A percentile compares a stretch with the other conserved stretches of the same genome.
phyloP scores from a whole-genome alignment of 176 grass and related monocot genomes.

The Elaeis guineensis region DNA sequence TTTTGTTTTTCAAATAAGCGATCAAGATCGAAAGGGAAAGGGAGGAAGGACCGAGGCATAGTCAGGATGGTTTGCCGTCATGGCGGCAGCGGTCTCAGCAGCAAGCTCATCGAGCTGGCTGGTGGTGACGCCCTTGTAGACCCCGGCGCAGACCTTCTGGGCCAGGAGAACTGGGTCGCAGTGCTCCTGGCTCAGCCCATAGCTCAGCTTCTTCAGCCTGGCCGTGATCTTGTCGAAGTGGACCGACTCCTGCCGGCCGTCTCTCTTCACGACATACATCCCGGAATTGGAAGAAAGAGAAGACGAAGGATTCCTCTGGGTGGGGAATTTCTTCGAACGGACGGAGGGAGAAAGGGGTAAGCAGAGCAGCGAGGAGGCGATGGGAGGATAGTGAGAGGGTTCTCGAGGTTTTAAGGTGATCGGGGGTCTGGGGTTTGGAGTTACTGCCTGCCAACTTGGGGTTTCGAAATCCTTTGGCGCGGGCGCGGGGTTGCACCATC shows the following conservation, averaged over 20 bases:
- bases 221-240: constrained; percentile 99
- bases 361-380: background rate
- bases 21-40: background rate
- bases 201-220: constrained; percentile 91
- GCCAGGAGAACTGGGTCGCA: constrained; percentile 84
- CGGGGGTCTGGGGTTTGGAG: background rate
- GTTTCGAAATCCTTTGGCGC: too few relatives aligned
- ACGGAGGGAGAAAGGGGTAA: background rate
- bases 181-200: constrained; percentile 95
- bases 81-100: constrained; percentile 74
- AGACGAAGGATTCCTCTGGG: background rate
- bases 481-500: too few relatives aligned
- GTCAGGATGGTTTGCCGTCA: constrained; percentile 87
- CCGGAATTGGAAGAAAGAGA: background rate
- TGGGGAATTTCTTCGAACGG: constrained; percentile 47
- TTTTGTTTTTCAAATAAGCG: background rate
- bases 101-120: constrained; percentile 96
- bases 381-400: background rate
- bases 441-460: too few relatives aligned
- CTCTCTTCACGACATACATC: constrained; percentile 98
- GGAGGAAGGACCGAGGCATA: constrained; percentile 56
- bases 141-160: constrained; percentile 87
- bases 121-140: constrained; percentile 94
- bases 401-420: background rate
- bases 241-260: constrained; percentile 73